Evolutionary conservation across 495 filamentous ascomycete genomes (phyloP), one percentile per base, ranked within the genome.

Genomic region (Penicillium dipodomyicola): DNA sequence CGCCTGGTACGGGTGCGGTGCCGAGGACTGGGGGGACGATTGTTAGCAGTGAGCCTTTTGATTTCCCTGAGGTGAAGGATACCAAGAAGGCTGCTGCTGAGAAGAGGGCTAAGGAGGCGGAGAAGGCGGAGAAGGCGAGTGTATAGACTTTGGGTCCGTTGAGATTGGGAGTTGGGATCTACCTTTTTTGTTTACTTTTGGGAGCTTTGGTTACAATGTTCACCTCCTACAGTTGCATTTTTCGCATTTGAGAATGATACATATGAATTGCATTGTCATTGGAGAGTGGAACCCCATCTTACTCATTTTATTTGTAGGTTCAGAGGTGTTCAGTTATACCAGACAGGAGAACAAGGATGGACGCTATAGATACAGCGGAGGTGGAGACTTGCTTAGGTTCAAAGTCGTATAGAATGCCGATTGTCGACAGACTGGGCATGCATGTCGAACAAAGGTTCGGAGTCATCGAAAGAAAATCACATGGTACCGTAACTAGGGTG

Each of bases 61-160:
- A 73, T 39, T 82, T 96, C 45, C 93, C 93, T 1, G 77, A 81
- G 11, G 59, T 96, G 61, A 94, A 92, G 69, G 57, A 49, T 39
- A 71, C 65, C 57, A 71, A 72, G 62, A 59, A 56, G 49, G 50
- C 45, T 54, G 58, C 52, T 39, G 35, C 43, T 39, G 69, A 62
- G 51, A 55, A 53, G 35, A 56, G 54, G 44, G 52, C 29, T 10
- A 52, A 51, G 49, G 25, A 61, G 59, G 29, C n/a, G 46, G 42
- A 43, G 14, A 47, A 47, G 45, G 25, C 8, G 12, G 12, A 48
- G 49, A 20, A 48, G 45, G 29, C 50, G n/a, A 40, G 50, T 42
- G 50, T 23, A 52, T 52, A 52, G 25, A 15, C 12, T 52, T 48
- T 19, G 15, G n/a, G 15, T 11, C 23, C 9, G 25, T 47, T 12